These are phyloP conservation scores for Flaveria sonorensis DNA, from an alignment of 129 eudicot species.

Conservation along the genomic window DNA sequence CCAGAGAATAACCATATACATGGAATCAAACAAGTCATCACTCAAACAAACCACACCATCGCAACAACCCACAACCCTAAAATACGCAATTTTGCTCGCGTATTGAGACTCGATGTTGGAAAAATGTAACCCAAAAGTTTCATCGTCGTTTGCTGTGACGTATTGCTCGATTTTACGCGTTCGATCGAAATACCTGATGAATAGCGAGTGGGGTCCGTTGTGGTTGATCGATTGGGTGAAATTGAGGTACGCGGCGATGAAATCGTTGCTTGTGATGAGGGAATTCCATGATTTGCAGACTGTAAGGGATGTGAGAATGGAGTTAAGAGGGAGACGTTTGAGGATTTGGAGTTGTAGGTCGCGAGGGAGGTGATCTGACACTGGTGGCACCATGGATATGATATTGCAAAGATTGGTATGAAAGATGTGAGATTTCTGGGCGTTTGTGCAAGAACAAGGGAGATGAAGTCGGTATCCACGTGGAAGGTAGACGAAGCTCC, in stretches of 20 bases:
- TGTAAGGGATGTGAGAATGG: conserved; percentile 41
- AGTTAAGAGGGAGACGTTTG: conserved; percentile 42
- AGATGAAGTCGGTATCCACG: conserved; percentile 25
- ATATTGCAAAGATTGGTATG: background rate
- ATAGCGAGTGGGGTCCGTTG: conserved; percentile 10
- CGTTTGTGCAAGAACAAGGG: background rate
- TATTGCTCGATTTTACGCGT: conserved; percentile 41
- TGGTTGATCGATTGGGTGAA: conserved; percentile 19
- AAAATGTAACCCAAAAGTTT: conserved; percentile 32
- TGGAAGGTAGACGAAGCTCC: conserved; percentile 7
- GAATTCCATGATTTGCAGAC: conserved; percentile 65
- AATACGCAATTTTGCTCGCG: conserved; percentile 44
- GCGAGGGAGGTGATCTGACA: conserved; percentile 52
- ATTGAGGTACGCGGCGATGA: conserved; percentile 43
- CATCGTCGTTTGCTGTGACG: conserved; percentile 28
- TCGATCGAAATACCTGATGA: conserved; percentile 44
- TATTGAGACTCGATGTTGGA: conserved; percentile 27
- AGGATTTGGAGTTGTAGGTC: conserved; percentile 61
- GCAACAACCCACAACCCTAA: conserved; percentile 51
- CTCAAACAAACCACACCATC: conserved; percentile 53
- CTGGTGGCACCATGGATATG: conserved; percentile 8
- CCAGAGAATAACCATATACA: conserved; percentile 43
- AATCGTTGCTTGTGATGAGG: conserved; percentile 44
- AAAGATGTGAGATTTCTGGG: background rate
- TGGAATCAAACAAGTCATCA: conserved; percentile 46